Evolutionary conservation across 2,329 filamentous ascomycete species (phyloP).

Genomic region (Trichoderma endophyticum): DNA sequence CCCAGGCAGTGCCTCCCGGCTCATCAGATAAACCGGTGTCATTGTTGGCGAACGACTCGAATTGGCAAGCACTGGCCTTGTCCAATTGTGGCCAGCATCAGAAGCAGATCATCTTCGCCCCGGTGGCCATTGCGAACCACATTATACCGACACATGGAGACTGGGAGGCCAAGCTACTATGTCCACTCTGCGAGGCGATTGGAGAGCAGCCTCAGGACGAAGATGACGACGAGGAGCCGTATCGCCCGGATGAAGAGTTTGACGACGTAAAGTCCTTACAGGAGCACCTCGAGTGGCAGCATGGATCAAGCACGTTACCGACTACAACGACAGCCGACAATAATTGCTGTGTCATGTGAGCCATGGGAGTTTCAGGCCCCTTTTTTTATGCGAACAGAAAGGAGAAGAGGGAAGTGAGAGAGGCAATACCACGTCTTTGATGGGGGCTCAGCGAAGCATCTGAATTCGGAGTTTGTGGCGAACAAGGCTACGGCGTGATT

Average conservation of each 20-base stretch:
- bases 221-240: conserved; percentile 50
- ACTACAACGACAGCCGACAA: conserved; percentile 21
- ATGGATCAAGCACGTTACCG: conserved; percentile 40
- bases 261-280: conserved; percentile 47
- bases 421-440: conserved; percentile 11
- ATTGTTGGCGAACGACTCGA: conserved; percentile 30
- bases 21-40: conserved; percentile 17
- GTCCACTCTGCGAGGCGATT: conserved; percentile 56
- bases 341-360: conserved; percentile 46
- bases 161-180: conserved; percentile 51
- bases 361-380: neutral
- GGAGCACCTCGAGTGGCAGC: conserved; percentile 57
- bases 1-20: conserved; percentile 29
- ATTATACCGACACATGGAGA: conserved; percentile 47
- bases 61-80: conserved; percentile 53
- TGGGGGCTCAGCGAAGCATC: conserved; percentile 8
- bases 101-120: conserved; percentile 55
- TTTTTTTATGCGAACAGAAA: neutral
- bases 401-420: neutral
- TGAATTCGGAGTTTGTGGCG: conserved; percentile 17
- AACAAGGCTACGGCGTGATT: neutral
- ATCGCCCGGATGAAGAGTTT: conserved; percentile 50
- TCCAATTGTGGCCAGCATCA: conserved; percentile 39
- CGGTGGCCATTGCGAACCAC: conserved; percentile 58
- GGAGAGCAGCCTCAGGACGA: conserved; percentile 41